A percentile compares a stretch with the other conserved stretches of the same genome.
Evolutionary conservation across 768 basidiomycete genomes (phyloP).

Genomic region (Lactarius sanguifluus): DNA sequence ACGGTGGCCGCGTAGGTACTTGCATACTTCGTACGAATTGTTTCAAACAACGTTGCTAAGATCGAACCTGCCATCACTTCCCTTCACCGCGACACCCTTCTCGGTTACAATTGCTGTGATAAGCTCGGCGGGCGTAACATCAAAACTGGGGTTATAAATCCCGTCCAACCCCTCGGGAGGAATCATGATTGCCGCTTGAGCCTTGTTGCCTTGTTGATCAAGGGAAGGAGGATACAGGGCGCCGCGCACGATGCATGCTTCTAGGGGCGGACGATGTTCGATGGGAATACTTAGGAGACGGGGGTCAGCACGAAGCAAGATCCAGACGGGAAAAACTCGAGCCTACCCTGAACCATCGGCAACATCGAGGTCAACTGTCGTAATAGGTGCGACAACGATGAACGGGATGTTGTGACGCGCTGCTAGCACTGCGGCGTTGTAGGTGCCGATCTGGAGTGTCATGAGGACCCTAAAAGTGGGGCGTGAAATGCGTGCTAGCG

Average conservation of each 20-base stretch:
- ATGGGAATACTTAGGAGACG: slow-evolving; percentile 68
- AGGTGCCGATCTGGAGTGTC: slow-evolving; percentile 71
- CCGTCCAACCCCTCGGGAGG: slow-evolving; percentile 57
- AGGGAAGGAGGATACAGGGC: slow-evolving; percentile 57
- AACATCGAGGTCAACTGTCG: slow-evolving; percentile 85
- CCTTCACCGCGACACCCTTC: slow-evolving; percentile 83
- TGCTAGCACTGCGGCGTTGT: slow-evolving; percentile 92
- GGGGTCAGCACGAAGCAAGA: not conserved
- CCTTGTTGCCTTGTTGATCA: slow-evolving; percentile 44
- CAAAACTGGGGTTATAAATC: slow-evolving; percentile 94
- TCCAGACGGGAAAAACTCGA: slow-evolving; percentile 9
- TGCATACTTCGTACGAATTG: not conserved
- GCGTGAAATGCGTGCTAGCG: slow-evolving; percentile 19
- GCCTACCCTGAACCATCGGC: slow-evolving; percentile 60
- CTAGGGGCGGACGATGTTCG: slow-evolving; percentile 84
- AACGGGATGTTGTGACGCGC: slow-evolving; percentile 86
- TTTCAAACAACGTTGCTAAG: slow-evolving; percentile 53
- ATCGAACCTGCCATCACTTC: slow-evolving; percentile 63
- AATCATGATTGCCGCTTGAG: slow-evolving; percentile 80
- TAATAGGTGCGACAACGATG: slow-evolving; percentile 90
- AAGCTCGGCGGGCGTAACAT: slow-evolving; percentile 91
- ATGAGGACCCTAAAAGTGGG: not conserved
- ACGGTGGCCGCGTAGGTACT: not conserved
- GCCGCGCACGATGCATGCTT: slow-evolving; percentile 88
- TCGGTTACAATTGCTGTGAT: slow-evolving; percentile 97